Evolutionary conservation across 352 stramenopile species (phyloP).

Genomic region (Phytopythium aichiense): DNA sequence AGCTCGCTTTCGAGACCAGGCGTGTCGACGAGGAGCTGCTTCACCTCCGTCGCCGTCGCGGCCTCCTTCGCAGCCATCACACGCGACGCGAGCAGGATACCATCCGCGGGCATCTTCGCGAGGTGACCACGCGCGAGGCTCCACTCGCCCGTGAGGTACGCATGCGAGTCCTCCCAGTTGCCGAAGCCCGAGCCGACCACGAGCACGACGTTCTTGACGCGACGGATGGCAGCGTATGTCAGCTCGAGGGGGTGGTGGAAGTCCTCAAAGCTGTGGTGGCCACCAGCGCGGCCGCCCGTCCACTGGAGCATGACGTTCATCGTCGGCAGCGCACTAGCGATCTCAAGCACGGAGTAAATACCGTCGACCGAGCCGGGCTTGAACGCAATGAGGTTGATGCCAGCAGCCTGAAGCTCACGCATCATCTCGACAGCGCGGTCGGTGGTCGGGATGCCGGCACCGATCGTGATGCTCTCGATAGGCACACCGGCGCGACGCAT

Average conservation of each 20-base stretch:
- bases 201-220: constrained; percentile 77
- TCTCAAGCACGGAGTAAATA: constrained; percentile 76
- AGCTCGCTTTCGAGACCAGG: constrained; percentile 65
- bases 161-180: constrained; percentile 74
- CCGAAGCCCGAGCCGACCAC: constrained; percentile 86
- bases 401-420: constrained; percentile 43
- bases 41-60: constrained; percentile 77
- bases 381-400: constrained; percentile 81
- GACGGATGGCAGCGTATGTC: constrained; percentile 75
- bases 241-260: constrained; percentile 75
- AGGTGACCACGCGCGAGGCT: constrained; percentile 44
- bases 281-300: constrained; percentile 79
- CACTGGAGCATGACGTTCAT: constrained; percentile 88
- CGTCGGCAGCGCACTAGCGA: constrained; percentile 45
- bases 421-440: constrained; percentile 83
- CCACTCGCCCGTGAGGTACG: constrained; percentile 85
- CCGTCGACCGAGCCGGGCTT: constrained; percentile 80
- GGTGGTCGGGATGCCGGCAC: constrained; percentile 73
- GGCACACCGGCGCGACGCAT: constrained; percentile 71
- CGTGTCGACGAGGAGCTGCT: constrained; percentile 79
- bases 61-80: constrained; percentile 88
- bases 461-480: constrained; percentile 89
- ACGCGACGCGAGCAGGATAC: constrained; percentile 77
- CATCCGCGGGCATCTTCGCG: constrained; percentile 76
- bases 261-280: constrained; percentile 88